Evolutionary conservation across 2,329 filamentous ascomycete genomes (phyloP), one percentile per base, ranked within the genome.

Genomic region (Exophiala aquamarina): DNA sequence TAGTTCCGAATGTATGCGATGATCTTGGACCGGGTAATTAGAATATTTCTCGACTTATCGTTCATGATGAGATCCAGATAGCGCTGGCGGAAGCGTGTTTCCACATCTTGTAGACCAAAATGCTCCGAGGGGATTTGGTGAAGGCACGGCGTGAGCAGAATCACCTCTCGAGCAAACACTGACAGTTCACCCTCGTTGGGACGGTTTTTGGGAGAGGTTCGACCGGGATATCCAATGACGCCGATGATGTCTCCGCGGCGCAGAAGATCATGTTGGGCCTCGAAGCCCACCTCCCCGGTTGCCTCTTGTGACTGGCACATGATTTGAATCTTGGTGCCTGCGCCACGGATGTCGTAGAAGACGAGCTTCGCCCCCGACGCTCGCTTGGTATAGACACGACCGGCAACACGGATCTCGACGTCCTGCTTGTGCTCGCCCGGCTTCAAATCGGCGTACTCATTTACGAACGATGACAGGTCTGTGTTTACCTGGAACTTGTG

Each of bases 1-100:
- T 86, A 98, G 61, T 82, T 80, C 59, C 93, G 88, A 58, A 98
- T 86, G 66, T 89, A 96, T 52, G 81, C 83, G 65, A 95, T 82
- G 63, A 97, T 91, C 79, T 89, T 90, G 63, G 89, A 83, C 45
- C 93, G 82, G 31, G 87, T 90, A 62, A 89, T 78, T 69, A 97
- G 87, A 48, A 91, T 86, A 50, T 94, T 81, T 45, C 90, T 83
- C 36, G 87, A 89, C 54, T 78, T 78, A 63, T 95, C 87, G 72
- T 98, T 96, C 86, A 97, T 95, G 71, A 98, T 93, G 60, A 98
- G 76, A 69, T 98, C 93, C 42, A 98, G 82, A 69, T 95, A 95
- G 50, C 92, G 82, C 74, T 95, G 88, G 61, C 94, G 87, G 79
- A 89, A 91, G 52, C 93, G 83, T 70, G 91, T 87, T 71, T 98